Evolutionary conservation across 2,329 filamentous ascomycete species (phyloP).

Genomic region (Colletotrichum sp.): DNA sequence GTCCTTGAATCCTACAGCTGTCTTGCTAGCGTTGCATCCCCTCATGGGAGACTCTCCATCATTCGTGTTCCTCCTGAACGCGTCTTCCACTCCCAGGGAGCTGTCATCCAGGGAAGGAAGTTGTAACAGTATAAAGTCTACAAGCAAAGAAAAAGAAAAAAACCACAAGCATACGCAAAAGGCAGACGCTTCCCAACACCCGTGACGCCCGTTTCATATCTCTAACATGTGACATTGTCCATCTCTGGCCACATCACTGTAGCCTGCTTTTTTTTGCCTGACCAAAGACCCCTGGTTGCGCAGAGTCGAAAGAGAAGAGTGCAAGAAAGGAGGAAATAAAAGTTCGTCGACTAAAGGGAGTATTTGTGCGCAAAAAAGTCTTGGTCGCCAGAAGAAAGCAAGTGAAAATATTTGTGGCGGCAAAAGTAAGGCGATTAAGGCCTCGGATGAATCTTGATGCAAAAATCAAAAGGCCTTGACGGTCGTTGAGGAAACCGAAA

Average conservation of each 20-base stretch:
- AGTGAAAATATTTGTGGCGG: conserved; percentile 12
- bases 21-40: conserved; percentile 1
- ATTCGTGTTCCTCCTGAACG: conserved; percentile 1
- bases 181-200: conserved; percentile 20
- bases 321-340: conserved; percentile 11
- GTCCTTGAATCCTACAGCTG: conserved; percentile 22
- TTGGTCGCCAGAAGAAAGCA: conserved; percentile 22
- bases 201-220: conserved; percentile 21
- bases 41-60: background rate
- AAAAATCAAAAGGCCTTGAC: background rate
- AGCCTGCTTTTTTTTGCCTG: conserved; percentile 18
- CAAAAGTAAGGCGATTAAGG: background rate
- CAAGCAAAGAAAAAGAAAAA: background rate
- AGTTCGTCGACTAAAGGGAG: conserved; percentile 21
- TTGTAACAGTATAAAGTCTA: conserved; percentile 23
- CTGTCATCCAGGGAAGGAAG: conserved; percentile 6
- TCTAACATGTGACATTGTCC: conserved; percentile 20
- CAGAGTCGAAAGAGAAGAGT: conserved; percentile 6
- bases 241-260: conserved; percentile 13
- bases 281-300: conserved; percentile 14
- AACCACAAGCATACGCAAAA: conserved; percentile 5
- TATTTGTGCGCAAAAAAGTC: conserved; percentile 20
- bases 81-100: background rate
- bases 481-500: background rate
- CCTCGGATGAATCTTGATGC: background rate